Base-by-base conservation (phyloP, 2,329 filamentous ascomycete genomes). In the Trichoderma brevicompactum region DNA sequence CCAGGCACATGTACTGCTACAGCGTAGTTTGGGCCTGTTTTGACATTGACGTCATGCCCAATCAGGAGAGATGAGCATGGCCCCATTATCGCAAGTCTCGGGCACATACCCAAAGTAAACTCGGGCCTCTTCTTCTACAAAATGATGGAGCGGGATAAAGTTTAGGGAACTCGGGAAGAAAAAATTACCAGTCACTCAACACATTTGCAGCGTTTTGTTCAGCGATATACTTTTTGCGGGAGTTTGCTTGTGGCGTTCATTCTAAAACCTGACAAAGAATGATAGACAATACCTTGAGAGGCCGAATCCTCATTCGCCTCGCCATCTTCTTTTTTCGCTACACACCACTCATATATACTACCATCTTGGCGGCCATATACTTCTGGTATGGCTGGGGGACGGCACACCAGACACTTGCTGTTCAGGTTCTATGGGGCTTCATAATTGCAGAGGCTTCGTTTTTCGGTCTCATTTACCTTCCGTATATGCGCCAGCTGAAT, bases 291-390 rank as follows among this genome's bases (percentile, higher is more conserved):
- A 78, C 78, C 1, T 68, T 73, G 19, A 60, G 63, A 55, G 80
- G 80, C 72, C 79, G 78, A 70, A 65, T 81, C 49, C 73, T 82
- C 69, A 82, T 85, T 72, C 81, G 80, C 67, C 65, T 77, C 63
- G 76, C 71, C 72, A 80, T 85, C 68, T 66, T 79, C 40, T 65
- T 78, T 43, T 76, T 83, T 34, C 80, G 78, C 53, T 80, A 81
- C 72, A 78, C 79, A 28, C 78, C 80, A 10, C 74, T 78, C 50
- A 67, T 82, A 23, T 80, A 79, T 68, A 69, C 76, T 23, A 53
- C 71, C 28, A 62, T 67, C 61, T 71, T 82, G 41, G 41, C 72
- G 36, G 17, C 72, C 17, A 65, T 75, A 23, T 62, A 70, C 48
- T 64, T 73, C 3, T 4, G 69, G 15, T 61, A 70, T 54, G 69